phyloP scores from a whole-genome alignment of 2,329 filamentous ascomycete species.

The Trichophyton benhamiae region DNA sequence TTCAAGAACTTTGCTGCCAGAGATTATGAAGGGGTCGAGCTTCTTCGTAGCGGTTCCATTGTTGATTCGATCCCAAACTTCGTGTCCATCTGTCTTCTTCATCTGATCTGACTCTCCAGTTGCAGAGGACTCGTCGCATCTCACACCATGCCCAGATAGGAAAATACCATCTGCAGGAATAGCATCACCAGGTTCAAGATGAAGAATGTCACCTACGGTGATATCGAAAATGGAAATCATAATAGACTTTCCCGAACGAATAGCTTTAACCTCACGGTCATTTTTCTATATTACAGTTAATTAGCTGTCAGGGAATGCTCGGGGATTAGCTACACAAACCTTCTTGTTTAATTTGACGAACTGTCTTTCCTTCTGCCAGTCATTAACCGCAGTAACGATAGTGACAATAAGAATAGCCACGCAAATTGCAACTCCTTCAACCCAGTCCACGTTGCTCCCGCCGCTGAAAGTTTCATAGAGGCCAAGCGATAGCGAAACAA shows the following conservation, averaged over 20 bases:
- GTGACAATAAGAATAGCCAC: slow-evolving; percentile 55
- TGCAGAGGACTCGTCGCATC: slow-evolving; percentile 61
- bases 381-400: slow-evolving; percentile 50
- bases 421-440: slow-evolving; percentile 55
- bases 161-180: slow-evolving; percentile 60
- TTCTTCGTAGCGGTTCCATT: slow-evolving; percentile 42
- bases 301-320: background rate
- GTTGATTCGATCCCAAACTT: slow-evolving; percentile 46
- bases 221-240: slow-evolving; percentile 55
- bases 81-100: slow-evolving; percentile 51
- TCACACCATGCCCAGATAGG: slow-evolving; percentile 52
- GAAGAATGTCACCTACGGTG: slow-evolving; percentile 56
- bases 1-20: slow-evolving; percentile 65
- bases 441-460: slow-evolving; percentile 46
- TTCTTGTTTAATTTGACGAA: slow-evolving; percentile 50
- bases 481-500: slow-evolving; percentile 56
- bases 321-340: slow-evolving; percentile 16
- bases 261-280: slow-evolving; percentile 52
- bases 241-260: slow-evolving; percentile 53
- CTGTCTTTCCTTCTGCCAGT: slow-evolving; percentile 56
- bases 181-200: slow-evolving; percentile 57
- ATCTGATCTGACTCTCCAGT: slow-evolving; percentile 63
- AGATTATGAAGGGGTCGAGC: slow-evolving; percentile 64
- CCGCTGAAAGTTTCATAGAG: slow-evolving; percentile 53
- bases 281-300: slow-evolving; percentile 39